Evolutionary conservation across 305 asterid species (phyloP).

Genomic region (Solanum hybrid): DNA sequence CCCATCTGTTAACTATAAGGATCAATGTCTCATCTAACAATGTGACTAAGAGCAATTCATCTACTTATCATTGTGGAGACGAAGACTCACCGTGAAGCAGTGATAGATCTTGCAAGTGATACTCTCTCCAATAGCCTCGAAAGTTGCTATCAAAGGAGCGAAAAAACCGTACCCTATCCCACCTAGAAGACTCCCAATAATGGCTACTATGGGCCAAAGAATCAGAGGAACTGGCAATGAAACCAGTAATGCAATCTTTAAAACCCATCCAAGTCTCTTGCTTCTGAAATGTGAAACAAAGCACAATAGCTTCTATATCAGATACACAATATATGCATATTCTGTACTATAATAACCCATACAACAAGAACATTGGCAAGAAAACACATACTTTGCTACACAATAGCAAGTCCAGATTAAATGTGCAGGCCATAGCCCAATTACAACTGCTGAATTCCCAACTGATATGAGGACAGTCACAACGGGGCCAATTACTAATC

Average conservation of each 20-base stretch:
- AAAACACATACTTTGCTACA: slow-evolving; percentile 42
- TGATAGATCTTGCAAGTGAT: slow-evolving; percentile 47
- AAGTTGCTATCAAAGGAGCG: slow-evolving; percentile 75
- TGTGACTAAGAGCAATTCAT: neutral
- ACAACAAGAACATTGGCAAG: neutral
- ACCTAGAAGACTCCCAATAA: slow-evolving; percentile 61
- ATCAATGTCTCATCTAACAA: neutral
- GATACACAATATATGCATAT: neutral
- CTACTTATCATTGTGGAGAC: neutral
- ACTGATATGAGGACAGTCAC: slow-evolving; percentile 26
- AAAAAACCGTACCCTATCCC: slow-evolving; percentile 67
- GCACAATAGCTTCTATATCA: neutral
- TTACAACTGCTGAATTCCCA: slow-evolving; percentile 72
- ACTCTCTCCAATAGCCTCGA: slow-evolving; percentile 63
- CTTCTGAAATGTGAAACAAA: slow-evolving; percentile 32
- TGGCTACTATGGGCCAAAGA: slow-evolving; percentile 62
- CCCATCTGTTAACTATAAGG: neutral
- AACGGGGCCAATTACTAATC: slow-evolving; percentile 49
- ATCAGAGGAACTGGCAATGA: slow-evolving; percentile 50
- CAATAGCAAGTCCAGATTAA: slow-evolving; percentile 77
- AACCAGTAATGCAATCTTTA: slow-evolving; percentile 46
- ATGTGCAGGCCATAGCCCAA: slow-evolving; percentile 90
- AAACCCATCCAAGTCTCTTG: slow-evolving; percentile 64
- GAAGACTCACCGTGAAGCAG: slow-evolving; percentile 56
- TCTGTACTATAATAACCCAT: neutral